These are phyloP conservation scores for Mortierella sp. DNA, from an alignment of 371 early-diverging fungal genomes.

Conservation along the genomic window DNA sequence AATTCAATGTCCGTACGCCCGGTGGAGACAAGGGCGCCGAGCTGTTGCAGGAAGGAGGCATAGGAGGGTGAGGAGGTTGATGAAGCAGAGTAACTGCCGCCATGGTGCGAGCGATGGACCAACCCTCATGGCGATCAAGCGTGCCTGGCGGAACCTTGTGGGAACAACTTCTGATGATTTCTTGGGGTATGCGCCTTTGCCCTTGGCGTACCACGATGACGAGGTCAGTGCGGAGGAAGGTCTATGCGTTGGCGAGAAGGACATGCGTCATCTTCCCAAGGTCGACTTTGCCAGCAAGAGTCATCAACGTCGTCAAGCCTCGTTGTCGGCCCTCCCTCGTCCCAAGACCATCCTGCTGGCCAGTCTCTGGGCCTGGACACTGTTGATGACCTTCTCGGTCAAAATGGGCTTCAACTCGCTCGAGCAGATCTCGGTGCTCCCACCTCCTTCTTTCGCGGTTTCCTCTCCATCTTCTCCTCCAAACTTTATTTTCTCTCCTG, in stretches of 20 bases:
- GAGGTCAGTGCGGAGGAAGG: conserved; percentile 10
- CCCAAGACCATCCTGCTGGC: conserved; percentile 34
- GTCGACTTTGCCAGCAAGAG: background rate
- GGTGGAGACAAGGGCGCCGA: conserved; percentile 13
- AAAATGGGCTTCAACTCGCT: conserved; percentile 35
- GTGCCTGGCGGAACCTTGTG: background rate
- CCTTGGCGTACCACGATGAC: background rate
- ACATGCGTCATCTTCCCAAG: background rate
- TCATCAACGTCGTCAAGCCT: background rate
- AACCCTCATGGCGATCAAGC: background rate
- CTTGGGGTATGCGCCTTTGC: conserved; percentile 10
- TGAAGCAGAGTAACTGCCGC: conserved; percentile 3
- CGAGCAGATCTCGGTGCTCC: background rate
- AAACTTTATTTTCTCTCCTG: background rate
- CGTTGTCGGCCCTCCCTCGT: conserved; percentile 21
- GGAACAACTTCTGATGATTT: background rate
- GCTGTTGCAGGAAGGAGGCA: background rate
- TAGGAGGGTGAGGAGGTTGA: background rate
- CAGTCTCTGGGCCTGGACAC: conserved; percentile 45
- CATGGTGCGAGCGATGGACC: background rate
- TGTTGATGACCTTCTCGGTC: conserved; percentile 37
- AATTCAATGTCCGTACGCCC: conserved; percentile 15
- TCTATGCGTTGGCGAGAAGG: background rate
- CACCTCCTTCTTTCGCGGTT: background rate
- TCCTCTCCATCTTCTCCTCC: background rate